Base-by-base conservation (phyloP, 78 protist species). In the Pigoraptor vietnamica region DNA sequence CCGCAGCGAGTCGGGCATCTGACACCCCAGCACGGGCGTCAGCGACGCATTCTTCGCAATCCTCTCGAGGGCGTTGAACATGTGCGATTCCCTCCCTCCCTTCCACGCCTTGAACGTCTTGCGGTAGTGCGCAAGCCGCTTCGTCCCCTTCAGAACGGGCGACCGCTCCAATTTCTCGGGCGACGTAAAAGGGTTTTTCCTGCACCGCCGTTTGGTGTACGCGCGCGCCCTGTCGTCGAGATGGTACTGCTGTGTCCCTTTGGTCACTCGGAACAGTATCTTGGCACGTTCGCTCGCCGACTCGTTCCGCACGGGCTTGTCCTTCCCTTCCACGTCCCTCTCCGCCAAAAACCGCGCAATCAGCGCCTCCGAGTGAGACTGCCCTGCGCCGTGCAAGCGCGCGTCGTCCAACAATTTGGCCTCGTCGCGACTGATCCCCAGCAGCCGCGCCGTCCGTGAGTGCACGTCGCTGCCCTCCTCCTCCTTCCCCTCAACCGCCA, bases 401-500 rank as follows among this genome's bases (percentile, higher is more conserved):
- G 37, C 89, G 39, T 91, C 86, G 93, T 91, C 87, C 88, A 91
- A 56, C 14, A 91, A n/a, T 86, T 91, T 91, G 24, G 93, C 89
- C 0, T 37, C n/a, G 56, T 87, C 89, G 24, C 90, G 90, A 0
- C 21, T 1, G 87, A 86, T 55, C 25, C 90, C 90, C 35, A 87
- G 37, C 1, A 91, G 14, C 24, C 23, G 36, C 9, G 93, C 93
- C 37, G 93, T 87, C 24, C 2, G 9, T 35, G 87, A 39, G 55
- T 91, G 93, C 82, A 91, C 0, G 37, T 91, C 93, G 39, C 90
- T 87, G 34, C 82, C 82, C 37, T 83, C 89, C 40, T 32, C 1
- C 79, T 86, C 39, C 36, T 34, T 21, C 23, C 93, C 93, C 67
- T 40, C 81, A 21, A 91, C 83, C 19, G 93, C 40, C 93, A 91